Base-by-base conservation (phyloP, 177 flowering plant genomes). In the Telopea speciosissima region DNA sequence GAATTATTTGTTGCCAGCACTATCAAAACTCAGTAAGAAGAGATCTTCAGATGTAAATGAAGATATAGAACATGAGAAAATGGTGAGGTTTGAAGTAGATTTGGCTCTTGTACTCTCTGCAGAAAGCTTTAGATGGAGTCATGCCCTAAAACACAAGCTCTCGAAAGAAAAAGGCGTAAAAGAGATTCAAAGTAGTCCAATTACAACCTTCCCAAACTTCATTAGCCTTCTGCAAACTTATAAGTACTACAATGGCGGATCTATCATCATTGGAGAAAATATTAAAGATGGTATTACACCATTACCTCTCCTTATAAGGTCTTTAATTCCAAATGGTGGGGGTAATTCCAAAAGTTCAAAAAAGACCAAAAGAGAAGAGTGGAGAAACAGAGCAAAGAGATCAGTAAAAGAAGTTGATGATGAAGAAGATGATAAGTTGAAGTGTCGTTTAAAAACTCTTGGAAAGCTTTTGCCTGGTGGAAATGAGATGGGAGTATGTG, bases 381-480 rank as follows among this genome's bases (percentile, higher is more conserved):
- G 59, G 63, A 28, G 19, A 66, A 26, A 24, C 8, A 3, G 67
- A 68, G 64, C 44, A 5, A 22, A 61, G 59, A 49, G 49, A 44
- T 13, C 49, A 44, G 49, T 44, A 44, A 25, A 16, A 8, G 24
- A 69, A 52, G 49, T 58, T 0, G n/a, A n/a, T n/a, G n/a, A n/a
- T n/a, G 31, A 26, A 1, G 77, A 68, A 8, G 70, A 73, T 19
- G 67, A 75, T 33, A 40, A 72, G 7, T 33, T 75, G 33, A 69
- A 23, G 13, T 24, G 33, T 19, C 58, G 67, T 64, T 31, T 79
- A 71, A 65, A 11, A 16, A 64, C 40, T 54, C 68, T 82, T 22
- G 71, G 78, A 70, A 62, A 9, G 54, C 52, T 77, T 66, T 65
- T 82, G 54, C 84, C 84, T 11, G 84, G 84, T 62, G 82, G 84